Base-by-base conservation (phyloP, 805 yeast genomes). In the Hermanozyma aechmeae region DNA sequence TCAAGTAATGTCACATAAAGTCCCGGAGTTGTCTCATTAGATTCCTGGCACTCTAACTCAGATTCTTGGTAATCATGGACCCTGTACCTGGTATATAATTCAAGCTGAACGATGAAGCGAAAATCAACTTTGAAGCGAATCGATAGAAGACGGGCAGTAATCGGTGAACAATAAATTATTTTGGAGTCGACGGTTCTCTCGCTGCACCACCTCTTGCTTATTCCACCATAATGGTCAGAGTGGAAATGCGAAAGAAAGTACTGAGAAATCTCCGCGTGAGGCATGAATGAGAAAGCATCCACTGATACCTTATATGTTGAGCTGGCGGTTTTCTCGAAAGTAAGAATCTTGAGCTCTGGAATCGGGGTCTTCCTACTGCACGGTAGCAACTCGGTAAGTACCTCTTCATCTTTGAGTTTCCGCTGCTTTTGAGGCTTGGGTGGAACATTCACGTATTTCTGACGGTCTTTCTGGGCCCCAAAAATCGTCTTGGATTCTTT, bases 171-270 rank as follows among this genome's bases (percentile, higher is more conserved):
- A 41, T 76, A 84, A 3, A 92, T 73, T 5, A 60, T 58, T 0
- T 85, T 87, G 30, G 71, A 68, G 22, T 44, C 51, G 27, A 61
- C 51, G 2, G 60, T 53, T 15, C 65, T 38, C 32, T 61, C 65
- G 23, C 52, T 47, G 26, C 66, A 53, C 97, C 97, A 92, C 14
- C 66, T 61, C 43, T 80, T 81, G 3, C 76, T 56, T 11, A 92
- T 54, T 0, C 98, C 97, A 4, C 84, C 85, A 47, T 92, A 92
- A 50, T 92, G 98, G 50, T 92, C 98, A 0, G 95, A 63, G 51
- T 92, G 98, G 58, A 82, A 89, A 57, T 92, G 98, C 0, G 85
- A 69, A 15, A 82, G 53, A 37, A 79, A 71, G 51, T 80, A 81
- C 24, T 64, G 61, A 2, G 51, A 35, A 5, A 79, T 68, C 1